Base-by-base conservation (phyloP, 805 yeast species). In the Wilhelminamyces savonicus region DNA sequence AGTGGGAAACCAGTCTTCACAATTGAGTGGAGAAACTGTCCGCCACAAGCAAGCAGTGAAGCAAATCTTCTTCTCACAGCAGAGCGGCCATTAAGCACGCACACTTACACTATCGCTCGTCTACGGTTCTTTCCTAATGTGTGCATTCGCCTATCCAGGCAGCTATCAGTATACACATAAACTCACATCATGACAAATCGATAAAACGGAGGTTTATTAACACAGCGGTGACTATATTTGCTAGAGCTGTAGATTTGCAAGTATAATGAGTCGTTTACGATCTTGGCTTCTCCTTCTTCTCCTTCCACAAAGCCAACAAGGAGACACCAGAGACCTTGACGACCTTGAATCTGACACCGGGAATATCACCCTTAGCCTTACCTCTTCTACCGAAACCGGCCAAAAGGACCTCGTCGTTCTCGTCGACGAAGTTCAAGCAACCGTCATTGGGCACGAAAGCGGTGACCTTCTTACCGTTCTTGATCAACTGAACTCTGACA, bases 311-410 rank as follows among this genome's bases (percentile, higher is more conserved):
- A 69, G 99, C 98, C 69, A 88, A 80, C 72, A 92, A 81, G 58
- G 98, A 92, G 62, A 94, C 98, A 84, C 98, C 98, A 58, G 98
- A 85, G 59, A 92, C 99, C 81, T 92, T 92, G 69, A 92, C 99
- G 69, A 92, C 99, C 85, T 92, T 92, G 87, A 92, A 92, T 84
- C 99, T 92, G 68, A 92, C 99, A 86, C 99, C 99, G 72, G 98
- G 98, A 66, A 92, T 90, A 88, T 92, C 99, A 81, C 99, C 98
- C 94, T 92, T 92, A 71, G 98, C 98, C 82, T 92, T 92, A 79
- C 98, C 98, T 82, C 95, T 92, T 78, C 97, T 87, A 86, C 99
- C 99, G 87, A 92, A 92, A 81, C 99, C 99, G 62, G 99, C 97
- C 59, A 92, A 79, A 62, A 92, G 78, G 59, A 92, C 99, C 74